A percentile compares a stretch with the other conserved stretches of the same genome.
Conservation (phyloP, 495 filamentous ascomycete species). For the Lasiosphaeris hirsuta region DNA sequence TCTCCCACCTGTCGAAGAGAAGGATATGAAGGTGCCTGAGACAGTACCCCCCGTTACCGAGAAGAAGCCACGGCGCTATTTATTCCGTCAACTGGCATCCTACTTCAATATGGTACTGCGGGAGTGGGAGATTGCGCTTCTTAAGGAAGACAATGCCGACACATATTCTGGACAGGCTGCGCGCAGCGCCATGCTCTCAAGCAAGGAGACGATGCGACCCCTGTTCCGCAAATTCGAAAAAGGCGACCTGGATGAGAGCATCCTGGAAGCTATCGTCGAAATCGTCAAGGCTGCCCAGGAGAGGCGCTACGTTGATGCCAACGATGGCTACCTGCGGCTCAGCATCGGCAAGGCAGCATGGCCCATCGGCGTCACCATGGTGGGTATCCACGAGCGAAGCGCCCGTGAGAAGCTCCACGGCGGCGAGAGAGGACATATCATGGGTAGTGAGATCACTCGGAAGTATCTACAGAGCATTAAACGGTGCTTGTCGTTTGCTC, state of each 20-base stretch:
- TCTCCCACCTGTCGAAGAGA: constrained; percentile 70
- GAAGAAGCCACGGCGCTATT: constrained; percentile 53
- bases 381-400: constrained; percentile 95
- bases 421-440: constrained; percentile 89
- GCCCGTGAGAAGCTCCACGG: constrained; percentile 93
- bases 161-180: constrained; percentile 76
- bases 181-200: constrained; percentile 72
- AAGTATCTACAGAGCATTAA: constrained; percentile 99
- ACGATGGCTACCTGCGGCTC: constrained; percentile 86
- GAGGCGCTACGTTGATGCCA: constrained; percentile 89
- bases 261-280: constrained; percentile 85
- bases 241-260: constrained; percentile 68
- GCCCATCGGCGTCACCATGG: constrained; percentile 99
- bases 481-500: constrained; percentile 91
- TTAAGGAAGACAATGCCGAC: constrained; percentile 64
- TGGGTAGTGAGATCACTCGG: constrained; percentile 91
- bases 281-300: constrained; percentile 90
- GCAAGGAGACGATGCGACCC: constrained; percentile 79
- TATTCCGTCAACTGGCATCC: constrained; percentile 83
- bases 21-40: constrained; percentile 76
- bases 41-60: constrained; percentile 54
- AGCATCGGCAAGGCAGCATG: constrained; percentile 99
- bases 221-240: constrained; percentile 88
- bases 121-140: constrained; percentile 82
- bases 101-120: constrained; percentile 91